Percentiles rank a stretch among this genome's conserved stretches.
Conservation (phyloP, 495 filamentous ascomycete species). For the Thermochaetoides thermophila region DNA sequence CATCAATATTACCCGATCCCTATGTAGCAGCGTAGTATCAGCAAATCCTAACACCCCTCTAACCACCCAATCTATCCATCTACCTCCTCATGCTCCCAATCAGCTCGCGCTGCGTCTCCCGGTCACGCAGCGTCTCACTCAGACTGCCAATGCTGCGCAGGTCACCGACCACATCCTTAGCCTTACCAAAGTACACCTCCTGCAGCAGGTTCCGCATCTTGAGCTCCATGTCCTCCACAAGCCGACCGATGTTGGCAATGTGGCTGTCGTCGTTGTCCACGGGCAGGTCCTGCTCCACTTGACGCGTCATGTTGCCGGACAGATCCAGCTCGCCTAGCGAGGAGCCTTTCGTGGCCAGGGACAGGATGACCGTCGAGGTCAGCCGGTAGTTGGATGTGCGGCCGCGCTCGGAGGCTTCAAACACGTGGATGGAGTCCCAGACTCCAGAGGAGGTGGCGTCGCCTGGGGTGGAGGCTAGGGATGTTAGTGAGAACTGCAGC, state of each 20-base stretch:
- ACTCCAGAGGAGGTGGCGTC: slow-evolving; percentile 60
- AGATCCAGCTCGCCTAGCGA: slow-evolving; percentile 81
- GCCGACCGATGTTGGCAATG: slow-evolving; percentile 83
- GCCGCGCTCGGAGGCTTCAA: slow-evolving; percentile 83
- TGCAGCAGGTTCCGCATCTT: slow-evolving; percentile 98
- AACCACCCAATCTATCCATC: too few species aligned
- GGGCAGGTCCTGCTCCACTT: slow-evolving; percentile 79
- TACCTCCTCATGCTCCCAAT: slow-evolving; percentile 53
- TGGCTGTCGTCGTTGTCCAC: slow-evolving; percentile 86
- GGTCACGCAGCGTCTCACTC: slow-evolving; percentile 73
- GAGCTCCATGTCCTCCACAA: slow-evolving; percentile 99
- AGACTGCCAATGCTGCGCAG: slow-evolving; percentile 78
- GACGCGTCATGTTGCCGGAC: slow-evolving; percentile 92
- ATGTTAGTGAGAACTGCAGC: too few species aligned
- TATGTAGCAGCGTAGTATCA: too few species aligned
- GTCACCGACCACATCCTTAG: slow-evolving; percentile 97
- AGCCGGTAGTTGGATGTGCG: slow-evolving; percentile 93
- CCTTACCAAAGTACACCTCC: slow-evolving; percentile 99
- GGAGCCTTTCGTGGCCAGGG: slow-evolving; percentile 56
- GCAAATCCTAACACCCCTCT: too few species aligned
- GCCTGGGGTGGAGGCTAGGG: slow-evolving; percentile 17
- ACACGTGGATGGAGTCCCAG: slow-evolving; percentile 98
- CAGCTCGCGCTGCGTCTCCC: slow-evolving; percentile 79
- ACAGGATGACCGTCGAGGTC: slow-evolving; percentile 89
- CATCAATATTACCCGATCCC: not conserved